Conservation (phyloP, 1,139 yeast genomes). For the Nadsonia starkeyi-henricii region DNA sequence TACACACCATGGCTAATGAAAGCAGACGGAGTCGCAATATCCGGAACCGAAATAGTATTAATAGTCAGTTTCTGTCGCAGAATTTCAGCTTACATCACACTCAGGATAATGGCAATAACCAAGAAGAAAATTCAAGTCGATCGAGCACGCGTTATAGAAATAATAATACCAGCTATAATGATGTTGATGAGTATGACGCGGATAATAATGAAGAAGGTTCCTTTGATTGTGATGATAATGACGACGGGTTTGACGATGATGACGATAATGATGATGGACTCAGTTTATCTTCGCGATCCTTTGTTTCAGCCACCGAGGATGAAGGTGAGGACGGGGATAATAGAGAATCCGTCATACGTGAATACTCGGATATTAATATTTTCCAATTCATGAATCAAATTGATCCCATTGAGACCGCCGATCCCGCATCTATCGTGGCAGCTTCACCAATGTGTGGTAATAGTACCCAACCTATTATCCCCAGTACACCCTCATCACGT, state of each 20-base stretch:
- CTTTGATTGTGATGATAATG: conserved; percentile 8
- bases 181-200: neutral
- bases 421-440: neutral
- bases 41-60: conserved; percentile 7
- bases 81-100: neutral
- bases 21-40: conserved; percentile 6
- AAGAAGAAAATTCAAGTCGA: conserved; percentile 8
- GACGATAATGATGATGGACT: conserved; percentile 4
- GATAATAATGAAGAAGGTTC: no score
- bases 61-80: conserved; percentile 3
- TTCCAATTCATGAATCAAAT: neutral
- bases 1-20: neutral
- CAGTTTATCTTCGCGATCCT: neutral
- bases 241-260: conserved; percentile 7
- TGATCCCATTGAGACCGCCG: neutral
- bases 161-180: conserved; percentile 11
- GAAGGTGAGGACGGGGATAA: neutral
- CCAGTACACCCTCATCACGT: neutral
- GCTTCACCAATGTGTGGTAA: neutral
- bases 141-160: no score
- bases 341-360: neutral
- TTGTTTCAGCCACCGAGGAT: neutral
- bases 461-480: neutral
- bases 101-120: conserved; percentile 7
- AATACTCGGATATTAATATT: neutral